Conservation (phyloP, 306 rosid species). For the Elaeagnus macrophylla region DNA sequence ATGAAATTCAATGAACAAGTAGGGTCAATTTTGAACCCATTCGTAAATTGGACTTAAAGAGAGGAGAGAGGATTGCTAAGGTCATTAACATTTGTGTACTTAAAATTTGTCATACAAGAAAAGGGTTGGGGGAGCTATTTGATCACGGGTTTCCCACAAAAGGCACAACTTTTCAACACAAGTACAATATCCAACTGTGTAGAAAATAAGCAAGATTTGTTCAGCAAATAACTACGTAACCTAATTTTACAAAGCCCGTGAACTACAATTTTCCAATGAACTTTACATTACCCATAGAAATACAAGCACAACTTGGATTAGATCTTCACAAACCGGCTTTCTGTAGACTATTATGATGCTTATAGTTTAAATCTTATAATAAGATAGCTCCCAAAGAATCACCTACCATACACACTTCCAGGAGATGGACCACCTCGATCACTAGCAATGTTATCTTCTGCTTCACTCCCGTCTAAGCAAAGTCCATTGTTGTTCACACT, state of each 20-base stretch:
- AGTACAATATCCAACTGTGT: slow-evolving; percentile 14
- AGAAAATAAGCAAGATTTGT: slow-evolving; percentile 33
- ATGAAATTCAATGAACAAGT: too few relatives aligned
- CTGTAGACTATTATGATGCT: slow-evolving; percentile 18
- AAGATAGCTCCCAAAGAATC: slow-evolving; percentile 17
- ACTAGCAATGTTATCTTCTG: slow-evolving; percentile 71
- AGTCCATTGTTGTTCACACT: slow-evolving; percentile 86
- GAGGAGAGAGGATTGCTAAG: too few relatives aligned
- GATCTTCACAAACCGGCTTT: slow-evolving; percentile 24
- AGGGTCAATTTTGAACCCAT: too few relatives aligned
- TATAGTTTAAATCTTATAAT: slow-evolving; percentile 19
- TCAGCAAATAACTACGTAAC: slow-evolving; percentile 32
- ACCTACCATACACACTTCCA: slow-evolving; percentile 56
- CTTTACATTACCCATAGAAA: slow-evolving; percentile 43
- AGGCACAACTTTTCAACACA: slow-evolving; percentile 11
- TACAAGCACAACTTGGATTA: slow-evolving; percentile 40
- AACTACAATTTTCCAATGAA: slow-evolving; percentile 37
- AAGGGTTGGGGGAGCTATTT: background rate
- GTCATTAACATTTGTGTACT: too few relatives aligned
- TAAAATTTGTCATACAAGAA: background rate
- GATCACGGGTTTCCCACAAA: background rate
- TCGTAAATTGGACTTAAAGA: too few relatives aligned
- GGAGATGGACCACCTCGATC: slow-evolving; percentile 73
- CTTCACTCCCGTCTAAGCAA: slow-evolving; percentile 61
- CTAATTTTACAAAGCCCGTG: slow-evolving; percentile 34